A percentile compares a stretch with the other conserved stretches of the same genome.
Conservation (phyloP, 371 early-diverging fungal genomes). For the Capillidium rhysosporum region DNA sequence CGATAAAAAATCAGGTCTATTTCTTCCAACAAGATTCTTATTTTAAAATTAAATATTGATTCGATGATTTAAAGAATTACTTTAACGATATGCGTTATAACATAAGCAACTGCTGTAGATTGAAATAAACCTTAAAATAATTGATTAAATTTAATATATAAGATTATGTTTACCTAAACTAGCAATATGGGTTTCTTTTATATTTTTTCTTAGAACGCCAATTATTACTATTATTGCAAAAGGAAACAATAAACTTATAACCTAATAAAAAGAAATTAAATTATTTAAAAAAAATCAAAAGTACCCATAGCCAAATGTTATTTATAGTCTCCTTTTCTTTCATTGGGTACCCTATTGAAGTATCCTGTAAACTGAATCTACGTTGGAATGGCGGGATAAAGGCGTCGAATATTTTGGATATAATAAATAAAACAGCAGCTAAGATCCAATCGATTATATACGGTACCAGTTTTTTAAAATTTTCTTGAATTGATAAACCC, state of each 20-base stretch:
- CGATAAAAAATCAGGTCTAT: slow-evolving; percentile 78
- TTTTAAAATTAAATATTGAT: not conserved
- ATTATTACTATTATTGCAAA: slow-evolving; percentile 21
- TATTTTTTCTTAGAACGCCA: slow-evolving; percentile 30
- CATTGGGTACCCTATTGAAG: slow-evolving; percentile 37
- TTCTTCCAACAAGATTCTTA: slow-evolving; percentile 31
- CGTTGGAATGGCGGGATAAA: slow-evolving; percentile 42
- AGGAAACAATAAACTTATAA: slow-evolving; percentile 16
- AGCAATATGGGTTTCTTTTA: slow-evolving; percentile 13
- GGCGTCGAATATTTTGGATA: slow-evolving; percentile 19
- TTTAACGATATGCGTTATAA: slow-evolving; percentile 1
- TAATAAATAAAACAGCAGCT: not conserved
- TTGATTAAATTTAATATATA: not conserved
- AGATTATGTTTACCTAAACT: not conserved
- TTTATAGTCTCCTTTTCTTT: slow-evolving; percentile 36
- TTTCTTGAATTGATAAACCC: no score
- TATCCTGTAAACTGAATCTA: slow-evolving; percentile 44
- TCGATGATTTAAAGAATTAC: not conserved
- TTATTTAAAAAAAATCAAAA: not conserved
- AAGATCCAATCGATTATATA: not conserved
- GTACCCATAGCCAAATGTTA: slow-evolving; percentile 27
- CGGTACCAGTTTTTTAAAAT: not conserved
- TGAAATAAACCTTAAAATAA: not conserved
- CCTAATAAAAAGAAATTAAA: not conserved
- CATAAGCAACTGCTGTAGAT: not conserved